These are phyloP conservation scores for Podospora fimiseda DNA, from an alignment of 495 filamentous ascomycete genomes.

Conservation along the genomic window DNA sequence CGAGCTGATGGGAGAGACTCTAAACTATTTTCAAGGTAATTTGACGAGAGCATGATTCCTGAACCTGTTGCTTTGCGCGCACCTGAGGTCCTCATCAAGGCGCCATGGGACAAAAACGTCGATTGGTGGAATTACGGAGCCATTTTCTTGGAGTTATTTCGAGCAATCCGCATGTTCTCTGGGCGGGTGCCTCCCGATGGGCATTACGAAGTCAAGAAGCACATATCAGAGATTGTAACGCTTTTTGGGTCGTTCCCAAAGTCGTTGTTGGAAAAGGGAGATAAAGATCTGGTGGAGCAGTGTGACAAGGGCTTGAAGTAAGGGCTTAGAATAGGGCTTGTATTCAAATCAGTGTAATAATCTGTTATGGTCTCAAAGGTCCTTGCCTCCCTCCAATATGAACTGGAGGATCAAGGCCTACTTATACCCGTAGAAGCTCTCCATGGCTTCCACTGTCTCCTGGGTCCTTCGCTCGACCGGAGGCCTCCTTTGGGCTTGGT, in stretches of 20 bases:
- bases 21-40: constrained; percentile 4
- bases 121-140: constrained; percentile 28
- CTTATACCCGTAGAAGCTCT: too few species aligned
- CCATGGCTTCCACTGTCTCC: too few species aligned
- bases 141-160: constrained; percentile 17
- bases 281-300: constrained; percentile 14
- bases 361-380: too few species aligned
- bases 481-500: too few species aligned
- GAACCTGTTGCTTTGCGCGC: constrained; percentile 25
- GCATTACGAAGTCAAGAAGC: constrained; percentile 14
- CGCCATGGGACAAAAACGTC: constrained; percentile 20
- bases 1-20: constrained; percentile 36
- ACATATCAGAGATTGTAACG: constrained; percentile 21
- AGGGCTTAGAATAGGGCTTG: too few species aligned
- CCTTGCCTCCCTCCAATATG: too few species aligned
- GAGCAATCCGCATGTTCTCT: constrained; percentile 10
- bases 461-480: too few species aligned
- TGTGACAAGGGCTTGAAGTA: too few species aligned
- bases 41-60: constrained; percentile 7
- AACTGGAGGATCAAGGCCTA: too few species aligned
- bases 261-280: constrained; percentile 18
- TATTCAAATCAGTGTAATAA: too few species aligned
- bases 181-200: constrained; percentile 6
- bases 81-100: constrained; percentile 27
- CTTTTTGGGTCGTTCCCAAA: constrained; percentile 23